Percentiles rank a stretch among this genome's conserved stretches.
Conservation (phyloP, 2,329 filamentous ascomycete genomes). For the Colletotrichum tropicicola region DNA sequence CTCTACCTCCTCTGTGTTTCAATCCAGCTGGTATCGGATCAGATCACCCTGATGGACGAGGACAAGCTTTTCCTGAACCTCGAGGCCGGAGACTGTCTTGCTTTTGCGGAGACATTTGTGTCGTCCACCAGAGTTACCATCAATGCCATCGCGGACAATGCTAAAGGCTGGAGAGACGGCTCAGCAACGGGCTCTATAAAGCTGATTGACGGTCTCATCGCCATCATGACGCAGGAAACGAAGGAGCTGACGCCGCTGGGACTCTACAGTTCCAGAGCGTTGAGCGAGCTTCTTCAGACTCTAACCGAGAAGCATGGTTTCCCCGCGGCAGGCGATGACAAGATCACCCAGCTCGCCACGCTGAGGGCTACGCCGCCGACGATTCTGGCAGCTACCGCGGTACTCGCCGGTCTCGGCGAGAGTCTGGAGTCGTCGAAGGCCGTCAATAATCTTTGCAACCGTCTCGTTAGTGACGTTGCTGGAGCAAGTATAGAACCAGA, state of each 20-base stretch:
- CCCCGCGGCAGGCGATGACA: slow-evolving; percentile 54
- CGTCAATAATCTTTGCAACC: slow-evolving; percentile 65
- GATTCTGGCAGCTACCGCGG: slow-evolving; percentile 56
- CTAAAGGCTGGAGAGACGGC: slow-evolving; percentile 48
- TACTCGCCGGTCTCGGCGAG: slow-evolving; percentile 62
- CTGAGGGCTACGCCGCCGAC: slow-evolving; percentile 57
- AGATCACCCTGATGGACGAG: slow-evolving; percentile 54
- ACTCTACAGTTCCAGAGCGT: slow-evolving; percentile 61
- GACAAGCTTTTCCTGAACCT: slow-evolving; percentile 58
- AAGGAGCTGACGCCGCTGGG: slow-evolving; percentile 50
- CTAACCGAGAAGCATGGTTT: slow-evolving; percentile 58
- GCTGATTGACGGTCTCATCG: slow-evolving; percentile 52
- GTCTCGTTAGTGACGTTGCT: slow-evolving; percentile 68
- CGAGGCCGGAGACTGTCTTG: slow-evolving; percentile 42
- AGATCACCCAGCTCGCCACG: slow-evolving; percentile 53
- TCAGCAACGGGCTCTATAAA: slow-evolving; percentile 42
- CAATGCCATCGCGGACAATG: slow-evolving; percentile 40
- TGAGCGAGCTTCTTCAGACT: slow-evolving; percentile 59
- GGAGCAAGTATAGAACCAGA: slow-evolving; percentile 53
- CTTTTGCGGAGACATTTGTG: slow-evolving; percentile 54
- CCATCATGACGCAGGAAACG: slow-evolving; percentile 54
- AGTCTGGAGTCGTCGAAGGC: slow-evolving; percentile 55
- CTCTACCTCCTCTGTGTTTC: slow-evolving; percentile 61
- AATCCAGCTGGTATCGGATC: slow-evolving; percentile 61
- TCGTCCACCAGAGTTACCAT: slow-evolving; percentile 50